Conservation (phyloP, 768 basidiomycete genomes). For the Pisolithus albus region DNA sequence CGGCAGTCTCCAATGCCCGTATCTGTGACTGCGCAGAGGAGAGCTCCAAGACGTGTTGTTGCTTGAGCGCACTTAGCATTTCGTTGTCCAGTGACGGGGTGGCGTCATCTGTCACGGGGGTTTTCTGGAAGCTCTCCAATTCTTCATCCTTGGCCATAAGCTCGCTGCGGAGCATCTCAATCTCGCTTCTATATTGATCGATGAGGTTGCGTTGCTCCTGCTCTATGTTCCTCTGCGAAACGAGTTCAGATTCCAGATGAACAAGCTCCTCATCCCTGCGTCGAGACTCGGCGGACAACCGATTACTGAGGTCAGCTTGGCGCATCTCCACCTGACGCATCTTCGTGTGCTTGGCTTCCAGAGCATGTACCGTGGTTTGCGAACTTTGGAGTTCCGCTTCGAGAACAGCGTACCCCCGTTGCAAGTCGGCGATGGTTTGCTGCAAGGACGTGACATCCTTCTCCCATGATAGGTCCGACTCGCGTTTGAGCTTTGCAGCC, state of each 20-base stretch:
- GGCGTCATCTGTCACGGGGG: slow-evolving; percentile 34
- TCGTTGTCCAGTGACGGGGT: slow-evolving; percentile 65
- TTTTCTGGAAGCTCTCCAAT: slow-evolving; percentile 45
- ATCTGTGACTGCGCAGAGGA: slow-evolving; percentile 77
- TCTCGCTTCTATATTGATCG: slow-evolving; percentile 57
- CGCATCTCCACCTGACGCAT: slow-evolving; percentile 51
- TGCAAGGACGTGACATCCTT: slow-evolving; percentile 45
- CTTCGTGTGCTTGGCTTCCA: slow-evolving; percentile 61
- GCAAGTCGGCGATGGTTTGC: slow-evolving; percentile 49
- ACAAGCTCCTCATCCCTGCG: slow-evolving; percentile 50
- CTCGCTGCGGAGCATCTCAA: slow-evolving; percentile 63
- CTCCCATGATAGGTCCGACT: slow-evolving; percentile 41
- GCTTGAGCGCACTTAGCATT: slow-evolving; percentile 57
- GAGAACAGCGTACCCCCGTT: slow-evolving; percentile 54
- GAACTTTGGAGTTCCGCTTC: slow-evolving; percentile 55
- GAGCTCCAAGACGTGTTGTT: slow-evolving; percentile 75
- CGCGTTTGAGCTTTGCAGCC: slow-evolving; percentile 38
- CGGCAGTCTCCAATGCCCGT: slow-evolving; percentile 62
- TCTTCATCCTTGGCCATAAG: slow-evolving; percentile 59
- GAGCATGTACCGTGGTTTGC: slow-evolving; percentile 43
- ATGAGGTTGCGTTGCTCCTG: slow-evolving; percentile 62
- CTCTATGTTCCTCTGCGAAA: slow-evolving; percentile 39
- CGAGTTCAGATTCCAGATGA: slow-evolving; percentile 45
- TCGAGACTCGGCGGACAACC: slow-evolving; percentile 38
- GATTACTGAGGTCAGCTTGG: slow-evolving; percentile 53